Evolutionary conservation across 2,329 filamentous ascomycete species (phyloP).

Genomic region (Alternaria triticimaculans): DNA sequence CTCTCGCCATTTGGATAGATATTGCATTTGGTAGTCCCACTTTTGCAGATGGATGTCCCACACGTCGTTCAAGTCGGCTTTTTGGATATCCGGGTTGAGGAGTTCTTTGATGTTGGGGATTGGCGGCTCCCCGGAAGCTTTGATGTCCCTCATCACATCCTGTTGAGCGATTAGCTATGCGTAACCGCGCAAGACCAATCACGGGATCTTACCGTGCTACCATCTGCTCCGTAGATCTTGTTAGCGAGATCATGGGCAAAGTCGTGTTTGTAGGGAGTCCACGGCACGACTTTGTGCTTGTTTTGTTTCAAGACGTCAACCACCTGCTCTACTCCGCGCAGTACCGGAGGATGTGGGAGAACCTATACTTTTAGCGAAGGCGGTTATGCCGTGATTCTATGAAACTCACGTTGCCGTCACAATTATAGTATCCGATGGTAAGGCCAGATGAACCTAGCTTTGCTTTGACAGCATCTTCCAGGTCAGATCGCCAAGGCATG

Average conservation of each 20-base stretch:
- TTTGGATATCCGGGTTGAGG: slow-evolving; percentile 7
- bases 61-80: slow-evolving; percentile 8
- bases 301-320: neutral
- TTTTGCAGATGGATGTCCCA: slow-evolving; percentile 15
- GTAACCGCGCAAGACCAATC: neutral
- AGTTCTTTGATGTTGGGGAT: slow-evolving; percentile 18
- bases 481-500: slow-evolving; percentile 60
- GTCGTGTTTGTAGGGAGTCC: slow-evolving; percentile 5
- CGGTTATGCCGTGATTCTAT: slow-evolving; percentile 25
- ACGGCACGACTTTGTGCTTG: slow-evolving; percentile 7
- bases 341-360: slow-evolving; percentile 8
- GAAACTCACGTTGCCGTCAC: slow-evolving; percentile 11
- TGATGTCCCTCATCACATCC: slow-evolving; percentile 57
- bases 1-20: slow-evolving; percentile 3
- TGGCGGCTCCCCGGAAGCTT: slow-evolving; percentile 7
- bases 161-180: neutral
- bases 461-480: slow-evolving; percentile 6
- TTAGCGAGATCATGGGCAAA: slow-evolving; percentile 9
- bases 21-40: slow-evolving; percentile 12
- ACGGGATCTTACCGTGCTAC: neutral
- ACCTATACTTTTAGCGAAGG: neutral
- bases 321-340: slow-evolving; percentile 5
- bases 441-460: slow-evolving; percentile 52
- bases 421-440: slow-evolving; percentile 59
- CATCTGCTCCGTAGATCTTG: slow-evolving; percentile 1